phyloP scores from a whole-genome alignment of 257 asterid genomes.

The Coffea eugenioides region DNA sequence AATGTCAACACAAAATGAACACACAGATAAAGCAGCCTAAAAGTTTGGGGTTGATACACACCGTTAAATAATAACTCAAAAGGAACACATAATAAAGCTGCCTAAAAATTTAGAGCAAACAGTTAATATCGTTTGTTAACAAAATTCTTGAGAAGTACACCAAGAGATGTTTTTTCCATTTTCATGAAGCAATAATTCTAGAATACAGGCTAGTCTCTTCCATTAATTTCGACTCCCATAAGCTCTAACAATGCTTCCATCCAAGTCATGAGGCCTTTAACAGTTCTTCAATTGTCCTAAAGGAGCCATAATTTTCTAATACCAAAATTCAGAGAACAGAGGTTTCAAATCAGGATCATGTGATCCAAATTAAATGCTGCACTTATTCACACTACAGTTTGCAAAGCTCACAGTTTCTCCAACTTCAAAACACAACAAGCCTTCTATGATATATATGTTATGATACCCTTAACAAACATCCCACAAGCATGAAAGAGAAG shows the following conservation, averaged over 20 bases:
- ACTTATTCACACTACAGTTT: neutral
- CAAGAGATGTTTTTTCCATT: neutral
- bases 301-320: slow-evolving; percentile 4
- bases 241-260: neutral
- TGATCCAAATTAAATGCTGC: neutral
- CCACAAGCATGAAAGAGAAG: neutral
- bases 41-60: neutral
- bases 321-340: neutral
- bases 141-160: neutral
- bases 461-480: neutral
- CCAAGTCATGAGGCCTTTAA: neutral
- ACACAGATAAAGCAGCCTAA: neutral
- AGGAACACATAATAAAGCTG: neutral
- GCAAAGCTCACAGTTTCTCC: neutral
- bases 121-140: too few relatives aligned
- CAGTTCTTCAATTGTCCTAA: neutral
- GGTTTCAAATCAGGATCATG: too few relatives aligned
- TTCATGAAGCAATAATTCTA: neutral
- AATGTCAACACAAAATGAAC: neutral
- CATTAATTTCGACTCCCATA: neutral
- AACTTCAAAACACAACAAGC: neutral
- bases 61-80: neutral
- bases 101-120: neutral
- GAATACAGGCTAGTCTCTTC: neutral
- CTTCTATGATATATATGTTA: neutral